phyloP scores from a whole-genome alignment of 1,284 basidiomycete genomes.

The Apiotrichum veenhuisii region DNA sequence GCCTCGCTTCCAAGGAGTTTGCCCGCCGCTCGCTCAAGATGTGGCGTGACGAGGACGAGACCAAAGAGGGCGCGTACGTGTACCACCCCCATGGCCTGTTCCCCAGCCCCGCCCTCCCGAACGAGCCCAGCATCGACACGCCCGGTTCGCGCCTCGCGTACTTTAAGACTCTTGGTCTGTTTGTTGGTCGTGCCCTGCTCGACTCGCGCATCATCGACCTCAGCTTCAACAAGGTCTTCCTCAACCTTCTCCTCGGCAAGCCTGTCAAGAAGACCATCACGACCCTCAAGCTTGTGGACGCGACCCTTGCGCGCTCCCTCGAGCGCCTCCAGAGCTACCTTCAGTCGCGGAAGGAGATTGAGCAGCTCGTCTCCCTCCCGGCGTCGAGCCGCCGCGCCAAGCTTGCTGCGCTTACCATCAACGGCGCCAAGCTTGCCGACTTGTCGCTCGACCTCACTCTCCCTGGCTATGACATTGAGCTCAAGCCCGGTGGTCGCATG shows the following conservation, averaged over 20 bases:
- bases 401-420: slow-evolving; percentile 52
- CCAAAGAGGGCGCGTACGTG: slow-evolving; percentile 64
- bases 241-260: slow-evolving; percentile 80
- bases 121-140: slow-evolving; percentile 49
- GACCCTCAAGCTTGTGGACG: slow-evolving; percentile 77
- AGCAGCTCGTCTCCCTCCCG: slow-evolving; percentile 40
- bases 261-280: slow-evolving; percentile 76
- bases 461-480: slow-evolving; percentile 89
- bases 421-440: slow-evolving; percentile 65
- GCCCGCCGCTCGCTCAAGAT: slow-evolving; percentile 79
- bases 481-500: slow-evolving; percentile 74
- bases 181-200: slow-evolving; percentile 95
- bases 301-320: slow-evolving; percentile 78
- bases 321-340: slow-evolving; percentile 65
- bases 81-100: slow-evolving; percentile 80
- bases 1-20: slow-evolving; percentile 88
- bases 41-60: slow-evolving; percentile 80
- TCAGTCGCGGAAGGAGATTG: slow-evolving; percentile 49
- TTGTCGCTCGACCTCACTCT: slow-evolving; percentile 92
- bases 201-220: slow-evolving; percentile 97
- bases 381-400: slow-evolving; percentile 43
- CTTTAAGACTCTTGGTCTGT: slow-evolving; percentile 87
- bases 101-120: slow-evolving; percentile 71
- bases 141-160: slow-evolving; percentile 58
- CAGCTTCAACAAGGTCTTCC: slow-evolving; percentile 86